Evolutionary conservation across 768 basidiomycete species (phyloP).

Genomic region (Udeniomyces megalosporus): DNA sequence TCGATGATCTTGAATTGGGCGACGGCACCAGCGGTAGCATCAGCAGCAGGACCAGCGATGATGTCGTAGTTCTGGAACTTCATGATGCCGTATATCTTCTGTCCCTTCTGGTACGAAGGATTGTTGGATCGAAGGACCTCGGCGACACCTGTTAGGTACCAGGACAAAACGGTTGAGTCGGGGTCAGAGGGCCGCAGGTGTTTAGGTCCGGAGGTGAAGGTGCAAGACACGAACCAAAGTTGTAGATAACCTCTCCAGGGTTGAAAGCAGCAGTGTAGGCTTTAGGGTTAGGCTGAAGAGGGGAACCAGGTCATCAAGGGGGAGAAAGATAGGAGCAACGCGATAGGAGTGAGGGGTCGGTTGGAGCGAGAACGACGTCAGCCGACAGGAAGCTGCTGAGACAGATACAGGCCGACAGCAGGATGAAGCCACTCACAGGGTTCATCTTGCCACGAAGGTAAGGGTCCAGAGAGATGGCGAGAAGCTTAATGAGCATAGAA

Average conservation of each 20-base stretch:
- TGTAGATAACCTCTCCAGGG: conserved; percentile 21
- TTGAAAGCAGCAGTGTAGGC: conserved; percentile 23
- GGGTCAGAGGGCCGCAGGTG: too few species aligned
- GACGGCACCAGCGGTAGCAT: conserved; percentile 18
- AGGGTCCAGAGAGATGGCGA: conserved; percentile 38
- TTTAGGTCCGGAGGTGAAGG: background rate
- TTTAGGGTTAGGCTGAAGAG: background rate
- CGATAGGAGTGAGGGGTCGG: too few species aligned
- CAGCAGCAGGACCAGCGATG: background rate
- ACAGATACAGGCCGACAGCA: background rate
- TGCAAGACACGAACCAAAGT: background rate
- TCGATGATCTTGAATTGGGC: conserved; percentile 34
- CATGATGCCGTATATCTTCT: conserved; percentile 33
- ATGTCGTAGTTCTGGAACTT: conserved; percentile 9
- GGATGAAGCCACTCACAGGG: background rate
- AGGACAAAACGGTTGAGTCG: background rate
- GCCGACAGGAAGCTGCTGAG: background rate
- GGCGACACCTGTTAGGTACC: conserved; percentile 26
- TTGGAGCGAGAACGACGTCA: too few species aligned
- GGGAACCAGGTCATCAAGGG: background rate
- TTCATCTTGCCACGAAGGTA: background rate
- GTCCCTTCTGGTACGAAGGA: conserved; percentile 28
- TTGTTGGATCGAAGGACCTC: conserved; percentile 37
- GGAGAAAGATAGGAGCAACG: background rate
- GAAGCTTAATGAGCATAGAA: conserved; percentile 36